These are phyloP conservation scores for Kodamaea alishanica DNA, from an alignment of 1,139 yeast genomes.

Conservation along the genomic window DNA sequence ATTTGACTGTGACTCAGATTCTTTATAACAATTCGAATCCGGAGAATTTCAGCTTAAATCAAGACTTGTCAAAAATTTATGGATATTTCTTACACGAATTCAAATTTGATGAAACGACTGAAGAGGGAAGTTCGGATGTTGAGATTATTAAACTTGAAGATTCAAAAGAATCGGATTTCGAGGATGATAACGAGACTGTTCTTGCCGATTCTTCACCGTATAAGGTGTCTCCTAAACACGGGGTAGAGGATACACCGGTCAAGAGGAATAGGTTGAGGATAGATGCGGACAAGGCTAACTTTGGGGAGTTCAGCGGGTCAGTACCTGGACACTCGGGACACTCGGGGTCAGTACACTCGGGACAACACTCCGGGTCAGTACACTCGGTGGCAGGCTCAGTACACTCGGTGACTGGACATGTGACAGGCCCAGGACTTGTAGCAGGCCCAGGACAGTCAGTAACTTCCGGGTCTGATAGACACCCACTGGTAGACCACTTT, in stretches of 20 bases:
- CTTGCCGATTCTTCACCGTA: slow-evolving; percentile 41
- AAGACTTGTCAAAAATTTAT: slow-evolving; percentile 17
- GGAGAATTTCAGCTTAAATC: slow-evolving; percentile 6
- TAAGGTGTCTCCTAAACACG: slow-evolving; percentile 21
- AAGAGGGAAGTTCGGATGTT: slow-evolving; percentile 4
- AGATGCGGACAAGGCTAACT: slow-evolving; percentile 7
- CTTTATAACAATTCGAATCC: slow-evolving; percentile 19
- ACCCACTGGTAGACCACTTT: no score
- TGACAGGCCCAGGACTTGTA: no score
- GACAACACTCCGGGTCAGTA: no score
- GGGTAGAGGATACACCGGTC: slow-evolving; percentile 11
- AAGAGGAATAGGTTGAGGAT: slow-evolving; percentile 15
- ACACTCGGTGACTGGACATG: no score
- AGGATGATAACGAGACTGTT: slow-evolving; percentile 42
- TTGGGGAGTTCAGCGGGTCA: neutral
- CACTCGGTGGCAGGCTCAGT: no score
- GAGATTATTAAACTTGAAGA: slow-evolving; percentile 10
- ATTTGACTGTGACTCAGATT: slow-evolving; percentile 30
- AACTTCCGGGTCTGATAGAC: no score
- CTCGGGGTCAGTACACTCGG: no score
- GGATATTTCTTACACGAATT: slow-evolving; percentile 33
- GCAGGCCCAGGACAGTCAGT: no score
- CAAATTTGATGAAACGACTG: slow-evolving; percentile 12
- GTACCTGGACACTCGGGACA: no score
- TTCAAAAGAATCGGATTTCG: slow-evolving; percentile 10